Percentiles rank a stretch among this genome's conserved stretches.
phyloP scores from a whole-genome alignment of 2,329 filamentous ascomycete genomes.

The Aureobasidium subglaciale region DNA sequence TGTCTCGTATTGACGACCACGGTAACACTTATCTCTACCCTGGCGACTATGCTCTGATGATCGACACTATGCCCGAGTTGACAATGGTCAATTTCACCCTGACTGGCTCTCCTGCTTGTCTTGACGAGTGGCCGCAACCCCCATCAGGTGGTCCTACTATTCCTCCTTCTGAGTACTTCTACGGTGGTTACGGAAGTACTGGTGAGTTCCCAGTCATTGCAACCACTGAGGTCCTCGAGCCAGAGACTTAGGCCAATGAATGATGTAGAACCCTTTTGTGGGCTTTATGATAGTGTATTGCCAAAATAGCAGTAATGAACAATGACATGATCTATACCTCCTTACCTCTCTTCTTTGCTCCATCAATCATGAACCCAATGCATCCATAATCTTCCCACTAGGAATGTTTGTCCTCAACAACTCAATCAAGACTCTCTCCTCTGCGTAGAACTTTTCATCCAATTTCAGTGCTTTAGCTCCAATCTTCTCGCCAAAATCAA shows the following conservation, averaged over 20 bases:
- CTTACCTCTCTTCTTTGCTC: not conserved
- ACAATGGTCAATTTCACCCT: conserved; percentile 40
- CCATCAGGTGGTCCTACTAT: conserved; percentile 16
- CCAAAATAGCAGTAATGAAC: not conserved
- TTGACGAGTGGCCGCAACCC: conserved; percentile 36
- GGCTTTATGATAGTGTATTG: not conserved
- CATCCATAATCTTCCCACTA: not conserved
- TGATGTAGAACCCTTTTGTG: not conserved
- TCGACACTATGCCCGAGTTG: conserved; percentile 39
- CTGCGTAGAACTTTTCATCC: not conserved
- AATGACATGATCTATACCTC: not conserved
- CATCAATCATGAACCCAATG: not conserved
- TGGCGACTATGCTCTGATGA: conserved; percentile 42
- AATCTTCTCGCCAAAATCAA: not conserved
- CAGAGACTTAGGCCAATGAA: not conserved
- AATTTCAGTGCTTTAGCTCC: not conserved
- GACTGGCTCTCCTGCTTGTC: conserved; percentile 36
- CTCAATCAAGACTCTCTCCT: not conserved
- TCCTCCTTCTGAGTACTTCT: conserved; percentile 25
- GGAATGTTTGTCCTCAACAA: not conserved
- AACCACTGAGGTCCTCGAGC: not conserved
- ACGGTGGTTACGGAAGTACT: conserved; percentile 23
- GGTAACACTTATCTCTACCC: conserved; percentile 50
- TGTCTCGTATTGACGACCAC: conserved; percentile 44
- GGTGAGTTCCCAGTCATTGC: conserved; percentile 4